Conservation (phyloP, 345 rosid genomes). For the Excoecaria agallocha region DNA sequence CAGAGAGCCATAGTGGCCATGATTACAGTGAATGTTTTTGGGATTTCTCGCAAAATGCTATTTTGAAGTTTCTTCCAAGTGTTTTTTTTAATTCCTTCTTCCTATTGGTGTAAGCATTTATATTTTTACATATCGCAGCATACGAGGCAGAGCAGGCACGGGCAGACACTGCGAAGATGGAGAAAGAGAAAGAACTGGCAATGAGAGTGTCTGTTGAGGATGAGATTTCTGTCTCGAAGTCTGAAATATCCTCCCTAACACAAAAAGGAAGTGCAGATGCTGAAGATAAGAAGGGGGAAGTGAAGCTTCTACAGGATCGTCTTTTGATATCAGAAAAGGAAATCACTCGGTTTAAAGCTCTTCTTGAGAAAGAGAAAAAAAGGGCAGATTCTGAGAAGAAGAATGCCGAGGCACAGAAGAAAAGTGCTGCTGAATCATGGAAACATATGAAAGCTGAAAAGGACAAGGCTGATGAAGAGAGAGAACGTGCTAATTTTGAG, state of each 20-base stretch:
- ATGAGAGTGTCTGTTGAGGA: slow-evolving; percentile 44
- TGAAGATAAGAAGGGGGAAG: slow-evolving; percentile 32
- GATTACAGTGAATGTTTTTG: no score
- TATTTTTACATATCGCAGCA: slow-evolving; percentile 35
- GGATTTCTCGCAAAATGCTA: no score
- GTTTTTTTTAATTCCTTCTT: no score
- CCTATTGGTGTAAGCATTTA: no score
- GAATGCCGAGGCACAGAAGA: slow-evolving; percentile 51
- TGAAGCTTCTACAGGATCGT: slow-evolving; percentile 33
- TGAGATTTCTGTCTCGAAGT: slow-evolving; percentile 50
- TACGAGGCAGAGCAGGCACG: slow-evolving; percentile 36
- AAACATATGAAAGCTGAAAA: slow-evolving; percentile 41
- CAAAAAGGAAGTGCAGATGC: slow-evolving; percentile 34
- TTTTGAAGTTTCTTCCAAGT: no score
- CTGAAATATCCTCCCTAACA: slow-evolving; percentile 46
- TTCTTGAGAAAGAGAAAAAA: slow-evolving; percentile 56
- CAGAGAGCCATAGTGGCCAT: no score
- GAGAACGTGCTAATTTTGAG: slow-evolving; percentile 28
- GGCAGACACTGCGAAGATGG: slow-evolving; percentile 34
- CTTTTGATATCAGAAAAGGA: slow-evolving; percentile 40
- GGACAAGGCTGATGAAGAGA: slow-evolving; percentile 49
- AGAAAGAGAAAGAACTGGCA: slow-evolving; percentile 32
- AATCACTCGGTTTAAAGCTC: slow-evolving; percentile 41
- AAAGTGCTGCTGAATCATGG: slow-evolving; percentile 44
- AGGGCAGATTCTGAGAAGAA: slow-evolving; percentile 54